Base-by-base conservation (phyloP, 257 asterid genomes). In the Agastache rugosa region DNA sequence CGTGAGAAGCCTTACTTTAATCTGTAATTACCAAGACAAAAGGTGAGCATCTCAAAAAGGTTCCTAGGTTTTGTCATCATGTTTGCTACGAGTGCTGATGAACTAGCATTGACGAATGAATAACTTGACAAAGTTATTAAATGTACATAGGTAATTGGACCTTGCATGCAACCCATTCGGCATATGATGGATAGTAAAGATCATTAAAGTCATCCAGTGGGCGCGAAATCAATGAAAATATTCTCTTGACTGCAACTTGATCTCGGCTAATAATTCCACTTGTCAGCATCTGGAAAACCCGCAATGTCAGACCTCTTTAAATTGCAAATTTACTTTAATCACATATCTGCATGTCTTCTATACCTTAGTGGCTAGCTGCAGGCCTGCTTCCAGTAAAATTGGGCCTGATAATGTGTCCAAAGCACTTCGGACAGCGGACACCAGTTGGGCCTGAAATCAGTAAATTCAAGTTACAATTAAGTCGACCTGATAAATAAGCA, bases 91-190 rank as follows among this genome's bases (percentile, higher is more conserved):
- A 66, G 27, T 72, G 64, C 14, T 58, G 64, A 72, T 72, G 70
- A 79, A 81, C 72, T 70, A 72, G 39, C 29, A 44, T 60, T 14
- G 25, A 66, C 6, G 20, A 66, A 25, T 9, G 76, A 64, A 69
- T 67, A 69, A 45, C 55, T 64, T 66, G 77, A 63, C 45, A 77
- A 44, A 63, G 55, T 53, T 42, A 76, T 50, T 31, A 55, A 22
- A 9, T 69, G 53, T 47, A 54, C 59, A 56, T 54, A 75, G 61
- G 44, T 47, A 37, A 82, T 45, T 27, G 50, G 54, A 95, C 99
- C 99, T 95, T 95, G 97, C 98, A 92, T 58, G 97, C 90, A 81
- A 92, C 99, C 99, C 98, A 95, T 85, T 95, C 99, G 29, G 99
- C 99, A 82, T 89, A 95, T 70, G 99, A 95, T 62, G 99, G 99